phyloP scores from a whole-genome alignment of 1,284 basidiomycete species.

The Malassezia equina region DNA sequence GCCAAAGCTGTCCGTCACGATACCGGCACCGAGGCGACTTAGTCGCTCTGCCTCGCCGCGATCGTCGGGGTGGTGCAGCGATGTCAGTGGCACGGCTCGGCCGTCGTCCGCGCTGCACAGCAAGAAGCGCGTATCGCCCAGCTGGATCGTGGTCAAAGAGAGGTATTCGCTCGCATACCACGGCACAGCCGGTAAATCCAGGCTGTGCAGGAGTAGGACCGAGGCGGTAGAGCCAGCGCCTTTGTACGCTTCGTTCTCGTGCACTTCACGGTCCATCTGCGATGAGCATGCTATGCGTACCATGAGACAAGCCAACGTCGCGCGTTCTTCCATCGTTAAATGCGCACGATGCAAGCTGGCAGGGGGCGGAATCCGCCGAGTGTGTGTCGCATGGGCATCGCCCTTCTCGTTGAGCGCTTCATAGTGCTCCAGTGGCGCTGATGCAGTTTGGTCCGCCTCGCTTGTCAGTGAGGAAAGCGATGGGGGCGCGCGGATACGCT shows the following conservation, averaged over 20 bases:
- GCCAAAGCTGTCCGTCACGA: constrained; percentile 89
- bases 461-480: constrained; percentile 1
- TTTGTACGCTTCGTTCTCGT: constrained; percentile 25
- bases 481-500: background rate
- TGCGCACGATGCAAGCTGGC: constrained; percentile 22
- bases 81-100: constrained; percentile 59
- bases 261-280: constrained; percentile 36
- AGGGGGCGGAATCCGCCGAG: constrained; percentile 26
- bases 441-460: background rate
- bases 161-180: constrained; percentile 47
- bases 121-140: constrained; percentile 71
- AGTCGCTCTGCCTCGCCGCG: constrained; percentile 72
- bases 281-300: background rate
- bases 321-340: constrained; percentile 40
- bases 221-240: constrained; percentile 74
- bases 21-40: constrained; percentile 72
- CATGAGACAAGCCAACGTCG: constrained; percentile 41
- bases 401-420: background rate
- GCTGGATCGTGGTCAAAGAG: constrained; percentile 69
- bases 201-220: constrained; percentile 72
- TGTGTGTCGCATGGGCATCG: constrained; percentile 4
- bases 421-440: background rate
- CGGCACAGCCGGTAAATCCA: constrained; percentile 58
- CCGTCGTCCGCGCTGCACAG: constrained; percentile 67
- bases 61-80: constrained; percentile 74